A percentile compares a stretch with the other conserved stretches of the same genome.
phyloP scores from a whole-genome alignment of 1,139 yeast species.

The Yamadazyma taylorii region DNA sequence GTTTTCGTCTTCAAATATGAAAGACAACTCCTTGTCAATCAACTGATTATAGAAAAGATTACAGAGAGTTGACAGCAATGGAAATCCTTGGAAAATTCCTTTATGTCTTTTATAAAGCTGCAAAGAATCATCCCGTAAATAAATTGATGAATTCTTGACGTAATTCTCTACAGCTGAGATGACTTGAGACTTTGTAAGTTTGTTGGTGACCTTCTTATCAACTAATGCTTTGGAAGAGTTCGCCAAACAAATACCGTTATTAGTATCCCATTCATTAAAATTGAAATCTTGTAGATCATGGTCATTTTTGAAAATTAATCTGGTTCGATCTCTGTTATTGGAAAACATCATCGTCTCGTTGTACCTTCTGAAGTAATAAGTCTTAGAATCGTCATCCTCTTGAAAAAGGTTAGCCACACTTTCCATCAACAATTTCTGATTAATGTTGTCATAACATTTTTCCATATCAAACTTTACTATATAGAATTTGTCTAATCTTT shows the following conservation, averaged over 20 bases:
- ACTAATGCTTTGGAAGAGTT: constrained; percentile 6
- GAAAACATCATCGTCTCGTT: constrained; percentile 11
- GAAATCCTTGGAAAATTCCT: constrained; percentile 89
- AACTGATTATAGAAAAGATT: constrained; percentile 71
- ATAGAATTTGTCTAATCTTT: constrained; percentile 40
- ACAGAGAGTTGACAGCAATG: constrained; percentile 73
- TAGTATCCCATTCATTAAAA: constrained; percentile 5
- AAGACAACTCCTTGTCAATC: constrained; percentile 44
- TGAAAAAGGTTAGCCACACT: constrained; percentile 27
- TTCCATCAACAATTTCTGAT: constrained; percentile 46
- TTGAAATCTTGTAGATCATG: constrained; percentile 12
- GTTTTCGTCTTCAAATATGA: constrained; percentile 18
- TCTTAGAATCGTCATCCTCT: constrained; percentile 21
- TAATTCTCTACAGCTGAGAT: constrained; percentile 12
- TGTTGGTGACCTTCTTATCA: constrained; percentile 14
- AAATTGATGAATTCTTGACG: constrained; percentile 15
- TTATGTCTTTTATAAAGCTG: constrained; percentile 40
- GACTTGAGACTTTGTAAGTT: constrained; percentile 12
- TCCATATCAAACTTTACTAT: constrained; percentile 75
- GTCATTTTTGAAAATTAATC: constrained; percentile 6
- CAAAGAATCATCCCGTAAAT: constrained; percentile 9
- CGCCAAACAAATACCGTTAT: background rate
- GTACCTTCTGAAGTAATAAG: constrained; percentile 25
- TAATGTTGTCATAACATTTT: constrained; percentile 77
- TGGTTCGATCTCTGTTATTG: constrained; percentile 11